phyloP scores from a whole-genome alignment of 2,329 filamentous ascomycete species.

The Hypoxylon sp. region DNA sequence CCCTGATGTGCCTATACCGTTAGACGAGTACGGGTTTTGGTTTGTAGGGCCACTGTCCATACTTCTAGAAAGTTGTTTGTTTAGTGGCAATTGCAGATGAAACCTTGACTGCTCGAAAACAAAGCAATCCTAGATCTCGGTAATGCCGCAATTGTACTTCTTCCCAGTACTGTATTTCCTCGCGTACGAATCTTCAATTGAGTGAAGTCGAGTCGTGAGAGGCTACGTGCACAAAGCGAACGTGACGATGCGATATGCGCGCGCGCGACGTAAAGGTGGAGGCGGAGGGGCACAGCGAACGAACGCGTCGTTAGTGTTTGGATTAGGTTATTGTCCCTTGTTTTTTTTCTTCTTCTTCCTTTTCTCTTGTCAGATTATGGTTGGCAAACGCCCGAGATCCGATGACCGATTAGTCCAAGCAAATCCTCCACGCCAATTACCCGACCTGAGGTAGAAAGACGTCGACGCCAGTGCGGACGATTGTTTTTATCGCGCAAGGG shows the following conservation, averaged over 20 bases:
- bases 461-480: constrained; percentile 41
- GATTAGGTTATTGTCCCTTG: no score
- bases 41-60: constrained; percentile 60
- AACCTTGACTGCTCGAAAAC: constrained; percentile 39
- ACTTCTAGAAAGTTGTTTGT: constrained; percentile 48
- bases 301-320: not conserved
- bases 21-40: constrained; percentile 58
- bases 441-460: constrained; percentile 40
- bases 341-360: constrained; percentile 2
- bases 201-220: not conserved
- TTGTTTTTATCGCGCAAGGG: constrained; percentile 36
- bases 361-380: constrained; percentile 32
- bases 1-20: constrained; percentile 64
- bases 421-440: constrained; percentile 47
- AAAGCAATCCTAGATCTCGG: constrained; percentile 39
- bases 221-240: not conserved
- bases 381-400: constrained; percentile 35
- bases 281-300: constrained; percentile 12
- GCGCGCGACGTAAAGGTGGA: constrained; percentile 5
- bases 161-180: constrained; percentile 8
- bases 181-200: not conserved
- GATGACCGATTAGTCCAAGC: constrained; percentile 34
- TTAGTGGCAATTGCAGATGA: constrained; percentile 33
- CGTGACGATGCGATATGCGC: not conserved
- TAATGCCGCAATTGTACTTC: constrained; percentile 30